Evolutionary conservation across 179 eudicot species (phyloP), one percentile per base, ranked within the genome.

Genomic region (Pouteria campechiana): DNA sequence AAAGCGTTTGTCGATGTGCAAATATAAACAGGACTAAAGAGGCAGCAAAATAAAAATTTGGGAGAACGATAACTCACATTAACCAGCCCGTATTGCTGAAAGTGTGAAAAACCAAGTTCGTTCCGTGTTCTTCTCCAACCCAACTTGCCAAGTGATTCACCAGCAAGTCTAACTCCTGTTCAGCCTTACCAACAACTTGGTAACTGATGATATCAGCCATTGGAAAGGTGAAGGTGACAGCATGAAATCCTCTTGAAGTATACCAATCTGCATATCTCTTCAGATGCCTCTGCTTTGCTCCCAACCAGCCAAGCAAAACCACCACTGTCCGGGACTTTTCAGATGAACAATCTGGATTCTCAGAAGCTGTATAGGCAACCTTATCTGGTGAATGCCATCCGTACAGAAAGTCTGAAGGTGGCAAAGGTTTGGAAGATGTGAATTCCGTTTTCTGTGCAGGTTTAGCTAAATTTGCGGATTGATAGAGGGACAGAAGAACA

Each of bases 11-110:
- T 21, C 7, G 1, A n/a, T 10, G 29, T 21, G 30, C 14, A 38
- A 25, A n/a, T 5, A 10, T 7, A 7, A 41, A 13, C 21, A 24
- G 12, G 22, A 25, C n/a, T n/a, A n/a, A n/a, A n/a, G n/a, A n/a
- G n/a, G 16, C 17, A 34, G 50, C 4, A 33, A 21, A 33, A n/a
- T n/a, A n/a, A n/a, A n/a, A n/a, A n/a, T n/a, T n/a, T n/a, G 55
- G 32, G 35, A 20, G 14, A 14, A 58, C 9, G 22, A 37, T 40
- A 32, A 67, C 95, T 73, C 69, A 90, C 98, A 76, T 81, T 64
- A 90, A 54, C 98, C 98, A 90, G 48, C 98, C 98, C 2, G 98
- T 90, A 61, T 90, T 90, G 59, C 98, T 90, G 53, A 90, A 90
- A 18, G 95, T 90, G 61, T 90, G 98, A 44, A 90, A 90, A 37